A percentile compares a stretch with the other conserved stretches of the same genome.
Evolutionary conservation across 768 basidiomycete species (phyloP).

Genomic region (Cyclocybe aegerita): DNA sequence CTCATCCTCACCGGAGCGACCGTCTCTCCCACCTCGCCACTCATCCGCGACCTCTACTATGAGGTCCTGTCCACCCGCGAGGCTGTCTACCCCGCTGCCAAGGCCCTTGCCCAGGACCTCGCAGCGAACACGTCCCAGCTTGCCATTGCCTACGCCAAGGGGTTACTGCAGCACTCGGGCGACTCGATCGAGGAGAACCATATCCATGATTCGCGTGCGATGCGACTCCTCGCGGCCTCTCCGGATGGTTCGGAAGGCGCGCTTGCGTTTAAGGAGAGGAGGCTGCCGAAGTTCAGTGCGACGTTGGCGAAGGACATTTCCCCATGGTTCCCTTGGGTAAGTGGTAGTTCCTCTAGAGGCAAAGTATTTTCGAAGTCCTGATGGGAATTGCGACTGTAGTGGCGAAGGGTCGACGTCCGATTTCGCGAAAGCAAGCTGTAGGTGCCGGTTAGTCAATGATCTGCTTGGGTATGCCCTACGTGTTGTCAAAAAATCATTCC

Average conservation of each 20-base stretch:
- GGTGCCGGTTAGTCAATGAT: too few species aligned
- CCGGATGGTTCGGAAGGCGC: conserved; percentile 49
- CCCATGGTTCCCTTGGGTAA: conserved; percentile 53
- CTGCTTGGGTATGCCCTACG: too few species aligned
- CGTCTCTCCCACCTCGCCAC: conserved; percentile 42
- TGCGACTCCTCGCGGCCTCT: conserved; percentile 36
- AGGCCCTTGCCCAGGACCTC: conserved; percentile 51
- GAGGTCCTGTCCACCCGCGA: conserved; percentile 46
- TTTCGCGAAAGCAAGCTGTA: too few species aligned
- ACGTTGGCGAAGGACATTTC: conserved; percentile 39
- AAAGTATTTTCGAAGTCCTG: too few species aligned
- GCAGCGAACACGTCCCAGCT: conserved; percentile 49
- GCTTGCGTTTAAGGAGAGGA: conserved; percentile 46
- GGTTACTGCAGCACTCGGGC: conserved; percentile 49
- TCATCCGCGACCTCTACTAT: conserved; percentile 45
- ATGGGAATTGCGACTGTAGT: too few species aligned
- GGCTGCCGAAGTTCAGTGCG: conserved; percentile 44
- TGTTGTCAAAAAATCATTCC: conserved; percentile 17
- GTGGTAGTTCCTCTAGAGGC: conserved; percentile 9
- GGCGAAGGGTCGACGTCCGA: too few species aligned
- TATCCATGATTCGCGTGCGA: conserved; percentile 50
- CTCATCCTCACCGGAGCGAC: conserved; percentile 50
- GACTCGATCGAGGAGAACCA: conserved; percentile 54
- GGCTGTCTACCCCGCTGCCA: conserved; percentile 51
- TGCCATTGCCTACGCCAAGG: conserved; percentile 52